phyloP scores from a whole-genome alignment of 225 moss, liverwort and hornwort species.

The Physcomitrium patens region DNA sequence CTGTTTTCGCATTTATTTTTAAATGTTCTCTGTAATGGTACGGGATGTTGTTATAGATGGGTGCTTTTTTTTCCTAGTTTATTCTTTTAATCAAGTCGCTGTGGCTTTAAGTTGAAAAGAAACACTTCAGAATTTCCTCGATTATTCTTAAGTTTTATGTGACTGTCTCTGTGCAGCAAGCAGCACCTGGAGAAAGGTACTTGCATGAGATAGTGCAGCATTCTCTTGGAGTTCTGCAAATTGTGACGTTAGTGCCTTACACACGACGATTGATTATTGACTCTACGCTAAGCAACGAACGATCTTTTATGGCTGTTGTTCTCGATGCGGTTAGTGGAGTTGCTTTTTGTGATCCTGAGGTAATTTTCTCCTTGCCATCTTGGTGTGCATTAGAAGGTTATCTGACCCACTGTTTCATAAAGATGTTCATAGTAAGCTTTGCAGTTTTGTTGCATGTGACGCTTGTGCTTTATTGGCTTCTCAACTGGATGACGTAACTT shows the following conservation, averaged over 20 bases:
- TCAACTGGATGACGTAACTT: neutral
- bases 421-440: slow-evolving; percentile 9
- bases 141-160: slow-evolving; percentile 27
- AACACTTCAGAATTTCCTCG: slow-evolving; percentile 4
- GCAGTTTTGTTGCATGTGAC: slow-evolving; percentile 1
- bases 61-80: neutral
- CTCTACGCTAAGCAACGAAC: slow-evolving; percentile 86
- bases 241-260: slow-evolving; percentile 92
- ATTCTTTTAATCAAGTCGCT: slow-evolving; percentile 7
- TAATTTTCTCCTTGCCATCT: slow-evolving; percentile 31
- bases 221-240: slow-evolving; percentile 91
- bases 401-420: neutral
- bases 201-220: slow-evolving; percentile 94
- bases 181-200: slow-evolving; percentile 94
- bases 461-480: neutral
- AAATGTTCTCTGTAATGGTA: neutral
- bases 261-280: slow-evolving; percentile 90
- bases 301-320: slow-evolving; percentile 95
- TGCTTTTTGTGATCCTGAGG: slow-evolving; percentile 92
- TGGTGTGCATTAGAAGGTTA: slow-evolving; percentile 13
- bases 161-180: slow-evolving; percentile 53
- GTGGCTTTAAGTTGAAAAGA: neutral
- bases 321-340: slow-evolving; percentile 97
- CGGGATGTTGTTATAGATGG: neutral
- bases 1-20: no score